Conservation (phyloP, 768 basidiomycete genomes). For the Mycena crocata region DNA sequence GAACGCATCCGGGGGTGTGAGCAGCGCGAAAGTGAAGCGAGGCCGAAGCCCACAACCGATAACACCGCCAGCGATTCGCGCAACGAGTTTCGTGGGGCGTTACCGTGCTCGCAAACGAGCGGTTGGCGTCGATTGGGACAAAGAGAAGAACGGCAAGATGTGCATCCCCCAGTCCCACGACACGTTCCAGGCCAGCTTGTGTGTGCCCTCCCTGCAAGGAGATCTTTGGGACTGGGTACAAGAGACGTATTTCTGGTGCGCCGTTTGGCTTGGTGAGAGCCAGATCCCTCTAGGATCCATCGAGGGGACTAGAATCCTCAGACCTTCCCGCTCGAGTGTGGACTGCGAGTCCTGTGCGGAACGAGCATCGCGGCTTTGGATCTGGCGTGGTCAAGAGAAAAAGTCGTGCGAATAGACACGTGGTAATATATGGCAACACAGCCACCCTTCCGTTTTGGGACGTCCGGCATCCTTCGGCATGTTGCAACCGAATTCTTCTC, state of each 20-base stretch:
- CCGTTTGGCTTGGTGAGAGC: slow-evolving; percentile 18
- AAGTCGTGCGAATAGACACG: no score
- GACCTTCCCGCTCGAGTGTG: slow-evolving; percentile 19
- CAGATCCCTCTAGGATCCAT: slow-evolving; percentile 13
- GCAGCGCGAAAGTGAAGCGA: slow-evolving; percentile 1
- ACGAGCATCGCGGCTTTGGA: slow-evolving; percentile 24
- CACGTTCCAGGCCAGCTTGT: slow-evolving; percentile 18
- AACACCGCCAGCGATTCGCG: background rate
- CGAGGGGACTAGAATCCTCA: slow-evolving; percentile 16
- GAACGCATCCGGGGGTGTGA: background rate
- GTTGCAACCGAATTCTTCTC: no score
- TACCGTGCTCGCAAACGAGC: background rate
- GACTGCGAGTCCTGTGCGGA: slow-evolving; percentile 16
- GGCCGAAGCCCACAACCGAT: background rate
- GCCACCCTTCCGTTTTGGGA: no score
- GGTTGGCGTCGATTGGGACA: slow-evolving; percentile 15
- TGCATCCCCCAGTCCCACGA: slow-evolving; percentile 23
- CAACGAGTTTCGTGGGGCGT: background rate
- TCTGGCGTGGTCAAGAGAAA: slow-evolving; percentile 14
- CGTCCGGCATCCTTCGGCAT: no score
- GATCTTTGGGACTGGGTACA: slow-evolving; percentile 20
- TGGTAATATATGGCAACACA: no score
- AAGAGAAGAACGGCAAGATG: background rate
- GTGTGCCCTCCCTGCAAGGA: slow-evolving; percentile 10
- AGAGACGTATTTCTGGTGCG: slow-evolving; percentile 13